Evolutionary conservation across 1,284 basidiomycete species (phyloP).

Genomic region (Pisolithus thermaeus): DNA sequence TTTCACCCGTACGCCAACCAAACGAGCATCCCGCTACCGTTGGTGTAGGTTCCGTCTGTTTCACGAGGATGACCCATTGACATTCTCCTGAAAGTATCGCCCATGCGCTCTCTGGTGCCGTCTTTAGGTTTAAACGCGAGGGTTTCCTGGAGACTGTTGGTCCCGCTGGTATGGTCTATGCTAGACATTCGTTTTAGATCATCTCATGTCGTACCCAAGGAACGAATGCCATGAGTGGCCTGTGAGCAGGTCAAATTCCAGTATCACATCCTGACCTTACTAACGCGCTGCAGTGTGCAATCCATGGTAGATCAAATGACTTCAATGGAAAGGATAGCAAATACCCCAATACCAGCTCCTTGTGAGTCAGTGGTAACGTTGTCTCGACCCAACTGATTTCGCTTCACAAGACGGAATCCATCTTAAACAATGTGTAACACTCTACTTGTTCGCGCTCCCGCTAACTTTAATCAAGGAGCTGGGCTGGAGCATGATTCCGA

Average conservation of each 20-base stretch:
- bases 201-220: slow-evolving; percentile 34
- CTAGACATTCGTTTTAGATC: background rate
- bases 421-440: slow-evolving; percentile 87
- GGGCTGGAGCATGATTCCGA: slow-evolving; percentile 77
- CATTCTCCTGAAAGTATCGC: slow-evolving; percentile 49
- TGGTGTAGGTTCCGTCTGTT: slow-evolving; percentile 48
- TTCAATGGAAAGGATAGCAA: slow-evolving; percentile 80
- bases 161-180: slow-evolving; percentile 56
- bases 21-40: slow-evolving; percentile 64
- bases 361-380: slow-evolving; percentile 38
- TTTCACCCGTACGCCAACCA: slow-evolving; percentile 51
- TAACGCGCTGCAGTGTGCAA: slow-evolving; percentile 48
- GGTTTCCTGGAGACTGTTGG: slow-evolving; percentile 81
- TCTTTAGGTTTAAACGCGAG: slow-evolving; percentile 73
- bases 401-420: slow-evolving; percentile 65
- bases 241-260: slow-evolving; percentile 35
- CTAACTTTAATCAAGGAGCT: slow-evolving; percentile 76
- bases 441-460: slow-evolving; percentile 84
- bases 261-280: background rate
- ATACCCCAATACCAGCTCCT: slow-evolving; percentile 74
- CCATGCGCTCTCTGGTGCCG: slow-evolving; percentile 63
- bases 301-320: slow-evolving; percentile 81
- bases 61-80: background rate
- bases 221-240: slow-evolving; percentile 65
- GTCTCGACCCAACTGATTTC: background rate